These are phyloP conservation scores for Candida oleophila DNA, from an alignment of 805 yeast genomes.

Conservation along the genomic window DNA sequence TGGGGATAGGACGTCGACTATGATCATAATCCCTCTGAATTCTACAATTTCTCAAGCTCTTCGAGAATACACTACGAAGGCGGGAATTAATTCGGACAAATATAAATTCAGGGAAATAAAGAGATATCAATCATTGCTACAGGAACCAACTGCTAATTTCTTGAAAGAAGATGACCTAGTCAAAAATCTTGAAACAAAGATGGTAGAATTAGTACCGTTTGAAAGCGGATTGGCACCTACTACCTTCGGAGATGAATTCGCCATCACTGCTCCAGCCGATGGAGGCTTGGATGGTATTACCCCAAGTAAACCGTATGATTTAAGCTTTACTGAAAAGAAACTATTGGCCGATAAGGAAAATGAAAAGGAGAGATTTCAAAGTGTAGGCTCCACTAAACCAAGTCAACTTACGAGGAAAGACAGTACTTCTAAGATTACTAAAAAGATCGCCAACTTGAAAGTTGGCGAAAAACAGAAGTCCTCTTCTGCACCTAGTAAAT, in stretches of 20 bases:
- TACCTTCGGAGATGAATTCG: background rate
- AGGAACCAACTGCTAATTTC: constrained; percentile 3
- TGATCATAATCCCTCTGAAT: background rate
- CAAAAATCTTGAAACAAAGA: constrained; percentile 11
- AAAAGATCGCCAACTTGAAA: background rate
- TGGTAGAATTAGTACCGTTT: constrained; percentile 19
- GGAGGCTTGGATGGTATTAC: constrained; percentile 25
- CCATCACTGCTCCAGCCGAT: constrained; percentile 4
- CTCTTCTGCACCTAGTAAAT: background rate
- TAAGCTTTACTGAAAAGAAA: background rate
- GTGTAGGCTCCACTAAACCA: background rate
- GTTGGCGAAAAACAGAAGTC: background rate
- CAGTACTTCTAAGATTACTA: background rate
- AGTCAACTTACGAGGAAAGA: background rate
- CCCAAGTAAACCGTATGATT: constrained; percentile 22
- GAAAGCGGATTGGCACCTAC: background rate
- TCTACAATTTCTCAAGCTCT: constrained; percentile 23
- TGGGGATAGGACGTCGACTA: background rate
- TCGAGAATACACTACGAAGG: constrained; percentile 26
- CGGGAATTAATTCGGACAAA: constrained; percentile 24
- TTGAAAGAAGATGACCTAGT: constrained; percentile 12
- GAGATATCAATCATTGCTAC: constrained; percentile 1
- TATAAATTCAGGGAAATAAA: constrained; percentile 23
- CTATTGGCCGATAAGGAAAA: background rate
- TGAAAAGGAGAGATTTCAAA: background rate